Conservation (phyloP, 768 basidiomycete genomes). For the Russula vinacea region DNA sequence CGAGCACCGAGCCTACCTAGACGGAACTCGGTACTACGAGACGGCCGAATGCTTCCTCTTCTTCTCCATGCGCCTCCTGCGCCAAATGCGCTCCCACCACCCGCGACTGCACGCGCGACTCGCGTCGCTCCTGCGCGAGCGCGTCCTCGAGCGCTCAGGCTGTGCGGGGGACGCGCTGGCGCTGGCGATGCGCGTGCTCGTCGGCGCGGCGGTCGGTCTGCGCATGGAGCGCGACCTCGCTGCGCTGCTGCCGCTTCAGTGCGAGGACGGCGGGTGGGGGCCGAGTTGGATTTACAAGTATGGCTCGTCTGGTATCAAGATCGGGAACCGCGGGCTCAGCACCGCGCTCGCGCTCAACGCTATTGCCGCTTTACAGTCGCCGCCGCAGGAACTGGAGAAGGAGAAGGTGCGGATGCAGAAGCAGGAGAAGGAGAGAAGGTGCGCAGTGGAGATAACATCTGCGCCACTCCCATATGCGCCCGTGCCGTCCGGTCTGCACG, state of each 20-base stretch:
- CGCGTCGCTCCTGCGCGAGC: constrained; percentile 43
- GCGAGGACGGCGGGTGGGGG: constrained; percentile 55
- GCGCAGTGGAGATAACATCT: too few species aligned
- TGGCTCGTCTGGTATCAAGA: constrained; percentile 45
- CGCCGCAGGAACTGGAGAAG: not conserved
- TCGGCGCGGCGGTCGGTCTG: constrained; percentile 43
- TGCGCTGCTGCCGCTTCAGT: constrained; percentile 46
- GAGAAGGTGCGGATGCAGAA: not conserved
- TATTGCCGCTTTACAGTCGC: constrained; percentile 36
- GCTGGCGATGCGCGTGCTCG: constrained; percentile 54
- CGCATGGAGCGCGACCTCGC: constrained; percentile 45
- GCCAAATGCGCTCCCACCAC: constrained; percentile 35
- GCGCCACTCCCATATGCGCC: not conserved
- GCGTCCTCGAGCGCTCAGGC: constrained; percentile 50
- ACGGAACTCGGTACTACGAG: constrained; percentile 55
- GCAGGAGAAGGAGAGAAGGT: not conserved
- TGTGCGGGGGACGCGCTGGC: constrained; percentile 51
- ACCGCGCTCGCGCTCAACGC: constrained; percentile 55
- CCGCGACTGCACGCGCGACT: constrained; percentile 42
- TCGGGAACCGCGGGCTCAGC: constrained; percentile 54
- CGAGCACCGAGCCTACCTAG: constrained; percentile 50
- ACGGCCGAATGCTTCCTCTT: constrained; percentile 53
- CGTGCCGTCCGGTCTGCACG: not conserved
- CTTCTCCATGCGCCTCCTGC: constrained; percentile 48
- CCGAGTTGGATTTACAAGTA: constrained; percentile 57